These are phyloP conservation scores for Kwoniella pini DNA, from an alignment of 768 basidiomycete species.

Conservation along the genomic window DNA sequence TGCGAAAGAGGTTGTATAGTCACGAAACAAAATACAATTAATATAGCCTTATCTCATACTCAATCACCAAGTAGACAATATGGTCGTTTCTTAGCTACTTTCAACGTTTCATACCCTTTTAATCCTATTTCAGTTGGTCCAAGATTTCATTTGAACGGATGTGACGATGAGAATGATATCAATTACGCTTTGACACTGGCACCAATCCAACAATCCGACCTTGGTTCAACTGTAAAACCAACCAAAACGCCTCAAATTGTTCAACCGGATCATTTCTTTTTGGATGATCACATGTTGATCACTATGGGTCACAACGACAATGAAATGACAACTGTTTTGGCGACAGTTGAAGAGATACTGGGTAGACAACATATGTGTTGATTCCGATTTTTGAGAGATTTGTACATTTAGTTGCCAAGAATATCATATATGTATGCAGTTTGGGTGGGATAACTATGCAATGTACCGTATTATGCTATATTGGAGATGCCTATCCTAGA, in stretches of 20 bases:
- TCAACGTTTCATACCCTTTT: slow-evolving; percentile 17
- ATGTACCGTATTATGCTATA: too few relatives aligned
- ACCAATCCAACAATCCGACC: slow-evolving; percentile 6
- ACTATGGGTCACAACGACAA: slow-evolving; percentile 18
- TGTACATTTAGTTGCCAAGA: too few relatives aligned
- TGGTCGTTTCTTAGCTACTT: slow-evolving; percentile 17
- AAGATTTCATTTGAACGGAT: slow-evolving; percentile 10
- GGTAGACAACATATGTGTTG: slow-evolving; percentile 16
- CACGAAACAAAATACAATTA: slow-evolving; percentile 13
- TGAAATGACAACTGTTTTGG: slow-evolving; percentile 8
- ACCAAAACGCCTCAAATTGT: not conserved
- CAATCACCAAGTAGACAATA: slow-evolving; percentile 9
- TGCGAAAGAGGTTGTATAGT: slow-evolving; percentile 20
- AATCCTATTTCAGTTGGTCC: slow-evolving; percentile 24
- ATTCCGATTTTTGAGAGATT: not conserved
- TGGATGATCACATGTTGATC: slow-evolving; percentile 24
- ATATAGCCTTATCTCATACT: slow-evolving; percentile 11
- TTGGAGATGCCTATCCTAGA: too few relatives aligned
- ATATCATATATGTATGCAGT: too few relatives aligned
- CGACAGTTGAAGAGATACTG: slow-evolving; percentile 10
- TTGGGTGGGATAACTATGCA: too few relatives aligned
- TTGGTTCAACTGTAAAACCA: not conserved
- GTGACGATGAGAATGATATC: slow-evolving; percentile 12
- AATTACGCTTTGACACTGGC: slow-evolving; percentile 16
- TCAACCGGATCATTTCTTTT: slow-evolving; percentile 22